Evolutionary conservation across 2,329 filamentous ascomycete species (phyloP), one percentile per base, ranked within the genome.

Genomic region (Zarea fungicola): DNA sequence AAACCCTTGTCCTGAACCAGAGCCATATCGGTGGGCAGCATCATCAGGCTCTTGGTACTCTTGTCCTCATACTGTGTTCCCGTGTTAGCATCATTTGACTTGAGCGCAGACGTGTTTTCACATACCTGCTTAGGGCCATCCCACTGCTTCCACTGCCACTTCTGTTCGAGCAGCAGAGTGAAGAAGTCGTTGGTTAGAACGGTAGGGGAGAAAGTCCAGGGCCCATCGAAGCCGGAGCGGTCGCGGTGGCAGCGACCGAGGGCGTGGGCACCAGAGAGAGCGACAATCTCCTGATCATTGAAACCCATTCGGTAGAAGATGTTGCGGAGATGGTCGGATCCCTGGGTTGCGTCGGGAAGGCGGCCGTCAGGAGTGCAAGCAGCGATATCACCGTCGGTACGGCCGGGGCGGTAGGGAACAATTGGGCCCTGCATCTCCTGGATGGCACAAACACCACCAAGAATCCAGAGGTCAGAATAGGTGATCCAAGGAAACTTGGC

Each of bases 221-320:
- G 89, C 1, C 93, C 93, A 2, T 86, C 80, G 69, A 82, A 97
- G 55, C 92, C 92, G 55, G 84, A 89, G 65, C 92, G 89, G 71
- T 93, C 86, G 8, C 83, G 77, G 77, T 97, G 93, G 75, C 87
- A 95, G 57, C 91, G 88, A 54, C 91, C 91, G 31, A 96, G 80
- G 46, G 89, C 87, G 73, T 96, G 90, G 42, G 87, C 90, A 58
- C 90, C 90, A 21, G 78, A 77, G 46, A 97, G 80, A 25, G 92
- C 93, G 39, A 96, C 92, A 65, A 97, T 97, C 72, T 96, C 91
- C 63, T 87, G 87, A 73, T 99, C 92, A 69, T 93, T 86, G 79
- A 96, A 97, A 58, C 92, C 92, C 92, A 97, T 97, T 66, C 92
- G 89, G 69, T 84, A 81, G 72, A 97, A 99, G 75, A 97, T 92